phyloP scores from a whole-genome alignment of 2,329 filamentous ascomycete species.

The Penicillium crustosum region DNA sequence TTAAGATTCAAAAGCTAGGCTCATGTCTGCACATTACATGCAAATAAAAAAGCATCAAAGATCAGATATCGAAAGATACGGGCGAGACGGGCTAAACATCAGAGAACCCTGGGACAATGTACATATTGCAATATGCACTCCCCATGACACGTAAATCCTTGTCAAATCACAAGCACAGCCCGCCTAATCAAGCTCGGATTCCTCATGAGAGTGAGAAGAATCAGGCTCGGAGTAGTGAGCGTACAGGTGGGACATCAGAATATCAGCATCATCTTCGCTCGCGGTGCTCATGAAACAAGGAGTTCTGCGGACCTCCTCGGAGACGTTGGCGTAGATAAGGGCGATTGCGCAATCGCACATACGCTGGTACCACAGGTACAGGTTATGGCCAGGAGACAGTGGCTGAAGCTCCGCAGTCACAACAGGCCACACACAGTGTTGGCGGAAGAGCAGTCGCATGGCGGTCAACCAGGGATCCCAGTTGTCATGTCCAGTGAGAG shows the following conservation, averaged over 20 bases:
- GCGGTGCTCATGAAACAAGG: neutral
- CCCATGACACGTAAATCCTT: neutral
- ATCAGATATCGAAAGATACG: neutral
- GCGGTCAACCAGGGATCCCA: neutral
- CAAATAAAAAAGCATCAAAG: neutral
- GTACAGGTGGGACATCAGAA: constrained; percentile 3
- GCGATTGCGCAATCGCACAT: constrained; percentile 6
- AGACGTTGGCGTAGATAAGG: constrained; percentile 8
- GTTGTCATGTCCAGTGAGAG: constrained; percentile 1
- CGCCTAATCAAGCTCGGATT: neutral
- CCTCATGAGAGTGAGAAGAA: neutral
- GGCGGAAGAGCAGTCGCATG: constrained; percentile 8
- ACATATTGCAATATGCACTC: neutral
- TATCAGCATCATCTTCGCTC: neutral
- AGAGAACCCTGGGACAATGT: neutral
- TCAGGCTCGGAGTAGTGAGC: constrained; percentile 1
- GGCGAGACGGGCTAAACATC: neutral
- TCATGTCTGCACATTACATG: neutral
- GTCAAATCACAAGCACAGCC: neutral
- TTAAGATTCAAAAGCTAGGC: neutral
- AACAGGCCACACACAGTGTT: constrained; percentile 12
- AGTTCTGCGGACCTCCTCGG: neutral
- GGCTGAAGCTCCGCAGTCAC: neutral
- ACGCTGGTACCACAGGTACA: constrained; percentile 10
- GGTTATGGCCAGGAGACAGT: neutral